Evolutionary conservation across 129 eudicot species (phyloP), one percentile per base, ranked within the genome.

Genomic region (Helianthus annuus): DNA sequence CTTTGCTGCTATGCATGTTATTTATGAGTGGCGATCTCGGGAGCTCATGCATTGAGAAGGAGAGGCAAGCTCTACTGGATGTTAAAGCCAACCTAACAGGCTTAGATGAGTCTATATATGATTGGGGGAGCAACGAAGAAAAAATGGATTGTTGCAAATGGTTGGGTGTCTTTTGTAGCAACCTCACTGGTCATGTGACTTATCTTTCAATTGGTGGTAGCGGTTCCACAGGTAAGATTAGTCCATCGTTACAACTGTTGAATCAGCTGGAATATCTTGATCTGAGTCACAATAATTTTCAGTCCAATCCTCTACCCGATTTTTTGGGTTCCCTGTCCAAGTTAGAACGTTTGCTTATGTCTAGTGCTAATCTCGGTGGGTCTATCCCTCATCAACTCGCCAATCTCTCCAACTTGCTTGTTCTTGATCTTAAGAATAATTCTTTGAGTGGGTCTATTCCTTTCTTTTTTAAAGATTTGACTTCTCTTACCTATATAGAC

Each of bases 51-150:
- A 12, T 51, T 10, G 68, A 71, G 6, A 16, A 3, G 40, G 82
- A 78, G 68, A 54, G 68, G 14, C 40, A 56, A 63, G 83, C 83
- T 2, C 75, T 78, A 15, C 74, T 73, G 5, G 65, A 32, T 32
- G 27, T 82, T 49, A 78, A 69, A 64, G 53, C 46, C 0, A 60
- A 29, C 5, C 46, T 82, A n/a, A 7, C 32, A 1, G 32, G 32
- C 6, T 13, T 66, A 73, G 29, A 1, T 3, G 2, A 10, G 4
- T 27, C 17, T 32, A 0, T 0, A 12, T 3, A 64, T 27, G 32
- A 81, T 16, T 84, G 83, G 88, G 71, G 73, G 19, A 52, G 72
- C 6, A 57, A 67, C 62, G 80, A 57, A 38, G 80, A 72, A 44
- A 24, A 75, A 13, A 48, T 1, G n/a, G 82, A 81, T 34, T 81